A percentile compares a stretch with the other conserved stretches of the same genome.
phyloP scores from a whole-genome alignment of 2,329 filamentous ascomycete species.

The Neopestalotiopsis clavispora region DNA sequence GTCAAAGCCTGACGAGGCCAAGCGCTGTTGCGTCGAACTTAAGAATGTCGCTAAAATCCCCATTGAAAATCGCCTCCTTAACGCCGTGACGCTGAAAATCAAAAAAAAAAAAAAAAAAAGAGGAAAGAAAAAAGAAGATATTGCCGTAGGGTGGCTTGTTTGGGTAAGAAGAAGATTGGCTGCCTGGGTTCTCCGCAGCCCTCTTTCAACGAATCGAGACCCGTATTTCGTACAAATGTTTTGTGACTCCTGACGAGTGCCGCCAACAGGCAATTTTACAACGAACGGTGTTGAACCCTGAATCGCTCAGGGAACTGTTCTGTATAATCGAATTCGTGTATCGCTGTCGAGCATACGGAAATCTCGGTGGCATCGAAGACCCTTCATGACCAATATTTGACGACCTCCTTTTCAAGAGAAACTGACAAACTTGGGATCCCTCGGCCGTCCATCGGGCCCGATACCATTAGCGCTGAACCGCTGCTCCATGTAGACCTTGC shows the following conservation, averaged over 20 bases:
- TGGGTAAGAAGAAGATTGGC: background rate
- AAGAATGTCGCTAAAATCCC: background rate
- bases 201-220: background rate
- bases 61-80: background rate
- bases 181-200: background rate
- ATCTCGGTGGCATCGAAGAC: no score
- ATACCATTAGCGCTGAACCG: slow-evolving; percentile 88
- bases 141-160: background rate
- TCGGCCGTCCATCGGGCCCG: slow-evolving; percentile 82
- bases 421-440: slow-evolving; percentile 94
- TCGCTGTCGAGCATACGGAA: background rate
- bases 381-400: no score
- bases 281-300: no score
- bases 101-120: background rate
- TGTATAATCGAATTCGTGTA: background rate
- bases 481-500: slow-evolving; percentile 83
- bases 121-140: background rate
- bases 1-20: background rate
- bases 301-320: background rate
- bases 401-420: slow-evolving; percentile 65
- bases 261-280: no score
- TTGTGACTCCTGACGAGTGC: no score
- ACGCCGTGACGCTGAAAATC: slow-evolving; percentile 11
- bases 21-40: background rate
- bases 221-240: background rate